Percentiles rank a stretch among this genome's conserved stretches.
Evolutionary conservation across 2,329 filamentous ascomycete genomes (phyloP).

Genomic region (Cercospora janseana): DNA sequence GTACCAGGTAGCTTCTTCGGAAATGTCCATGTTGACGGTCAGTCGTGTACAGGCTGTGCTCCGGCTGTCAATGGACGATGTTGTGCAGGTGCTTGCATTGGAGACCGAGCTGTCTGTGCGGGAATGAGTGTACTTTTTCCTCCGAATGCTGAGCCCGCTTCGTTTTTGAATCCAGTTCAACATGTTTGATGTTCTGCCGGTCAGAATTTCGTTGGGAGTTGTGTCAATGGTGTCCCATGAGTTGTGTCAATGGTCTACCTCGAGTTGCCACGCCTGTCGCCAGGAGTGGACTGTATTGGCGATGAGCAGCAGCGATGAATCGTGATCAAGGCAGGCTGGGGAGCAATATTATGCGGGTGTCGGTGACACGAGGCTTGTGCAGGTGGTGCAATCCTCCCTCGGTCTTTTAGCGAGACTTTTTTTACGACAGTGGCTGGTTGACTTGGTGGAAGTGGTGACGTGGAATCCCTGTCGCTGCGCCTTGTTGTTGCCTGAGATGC

Average conservation of each 20-base stretch:
- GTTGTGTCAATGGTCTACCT: background rate
- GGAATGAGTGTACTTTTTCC: conserved; percentile 9
- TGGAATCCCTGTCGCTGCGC: background rate
- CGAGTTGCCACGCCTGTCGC: background rate
- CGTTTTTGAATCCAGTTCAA: conserved; percentile 11
- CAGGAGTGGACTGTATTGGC: conserved; percentile 10
- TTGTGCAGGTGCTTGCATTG: conserved; percentile 8
- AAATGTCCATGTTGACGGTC: background rate
- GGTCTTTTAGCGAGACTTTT: background rate
- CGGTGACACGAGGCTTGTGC: background rate
- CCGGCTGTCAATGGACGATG: conserved; percentile 8
- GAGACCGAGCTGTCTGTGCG: conserved; percentile 6
- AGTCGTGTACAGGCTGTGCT: conserved; percentile 5
- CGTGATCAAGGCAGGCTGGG: conserved; percentile 6
- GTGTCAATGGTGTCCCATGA: background rate
- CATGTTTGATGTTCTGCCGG: background rate
- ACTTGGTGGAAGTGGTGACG: background rate
- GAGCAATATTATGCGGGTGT: conserved; percentile 11
- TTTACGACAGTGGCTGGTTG: background rate
- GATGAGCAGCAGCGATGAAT: conserved; percentile 9
- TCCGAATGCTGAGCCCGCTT: conserved; percentile 8
- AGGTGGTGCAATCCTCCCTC: conserved; percentile 8
- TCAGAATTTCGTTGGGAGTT: background rate
- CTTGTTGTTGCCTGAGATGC: background rate
- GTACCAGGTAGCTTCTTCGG: background rate